A percentile compares a stretch with the other conserved stretches of the same genome.
These are phyloP conservation scores for Penicillium freii DNA, from an alignment of 2,329 filamentous ascomycete genomes.

Conservation along the genomic window DNA sequence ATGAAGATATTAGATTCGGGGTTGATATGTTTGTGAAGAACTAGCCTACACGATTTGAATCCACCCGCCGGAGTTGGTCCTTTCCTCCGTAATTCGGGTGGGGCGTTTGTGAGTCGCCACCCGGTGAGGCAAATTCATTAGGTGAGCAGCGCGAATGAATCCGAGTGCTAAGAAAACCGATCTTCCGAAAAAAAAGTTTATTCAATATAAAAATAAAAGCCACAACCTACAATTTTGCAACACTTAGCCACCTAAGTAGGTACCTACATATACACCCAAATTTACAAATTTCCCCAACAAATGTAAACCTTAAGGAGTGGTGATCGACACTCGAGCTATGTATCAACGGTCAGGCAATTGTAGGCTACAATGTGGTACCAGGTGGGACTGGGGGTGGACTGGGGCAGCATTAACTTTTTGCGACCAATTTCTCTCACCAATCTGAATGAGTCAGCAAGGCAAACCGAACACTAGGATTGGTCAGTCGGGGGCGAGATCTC, in stretches of 20 bases:
- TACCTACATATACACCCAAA: background rate
- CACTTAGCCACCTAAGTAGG: background rate
- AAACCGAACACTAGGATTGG: background rate
- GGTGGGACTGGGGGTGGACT: background rate
- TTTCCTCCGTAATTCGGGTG: background rate
- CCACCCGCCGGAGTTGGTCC: constrained; percentile 1
- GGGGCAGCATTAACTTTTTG: background rate
- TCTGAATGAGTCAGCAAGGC: constrained; percentile 8
- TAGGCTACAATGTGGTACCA: background rate
- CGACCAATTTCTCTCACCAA: constrained; percentile 7
- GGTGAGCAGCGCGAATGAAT: background rate
- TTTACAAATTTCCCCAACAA: background rate
- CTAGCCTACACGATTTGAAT: background rate
- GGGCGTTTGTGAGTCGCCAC: constrained; percentile 4
- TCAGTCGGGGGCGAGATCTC: background rate
- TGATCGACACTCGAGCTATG: background rate
- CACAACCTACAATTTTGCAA: background rate
- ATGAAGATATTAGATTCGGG: background rate
- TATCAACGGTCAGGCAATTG: constrained; percentile 1
- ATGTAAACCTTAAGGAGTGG: background rate
- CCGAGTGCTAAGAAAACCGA: background rate
- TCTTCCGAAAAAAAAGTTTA: background rate
- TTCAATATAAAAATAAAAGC: background rate
- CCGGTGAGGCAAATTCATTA: background rate
- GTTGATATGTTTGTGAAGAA: background rate